phyloP scores from a whole-genome alignment of 2,329 filamentous ascomycete genomes.

The Pseudovirgaria hyperparasitica region DNA sequence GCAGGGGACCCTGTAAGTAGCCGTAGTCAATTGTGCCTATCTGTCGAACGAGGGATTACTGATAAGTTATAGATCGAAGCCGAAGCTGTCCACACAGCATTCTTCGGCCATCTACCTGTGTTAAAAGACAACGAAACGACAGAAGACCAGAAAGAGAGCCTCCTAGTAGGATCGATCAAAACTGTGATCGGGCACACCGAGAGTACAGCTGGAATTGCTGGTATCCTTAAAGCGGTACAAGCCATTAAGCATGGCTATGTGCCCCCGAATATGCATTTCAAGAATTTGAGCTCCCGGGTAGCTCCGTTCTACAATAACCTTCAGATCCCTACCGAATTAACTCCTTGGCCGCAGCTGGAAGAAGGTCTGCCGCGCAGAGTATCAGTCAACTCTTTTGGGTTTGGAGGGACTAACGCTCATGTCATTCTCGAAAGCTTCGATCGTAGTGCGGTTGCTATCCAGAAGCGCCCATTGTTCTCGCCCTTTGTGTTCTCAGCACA shows the following conservation, averaged over 20 bases:
- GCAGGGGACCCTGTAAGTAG: conserved; percentile 22
- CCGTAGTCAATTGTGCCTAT: too few species aligned
- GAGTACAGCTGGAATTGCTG: conserved; percentile 18
- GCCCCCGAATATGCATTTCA: conserved; percentile 17
- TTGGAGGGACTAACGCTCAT: conserved; percentile 7
- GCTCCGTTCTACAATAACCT: conserved; percentile 2
- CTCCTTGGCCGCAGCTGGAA: conserved; percentile 4
- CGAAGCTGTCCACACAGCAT: conserved; percentile 9
- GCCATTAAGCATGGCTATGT: conserved; percentile 20
- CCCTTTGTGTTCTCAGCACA: conserved; percentile 6
- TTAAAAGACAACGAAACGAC: not conserved
- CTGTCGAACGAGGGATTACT: not conserved
- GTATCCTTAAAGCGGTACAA: conserved; percentile 19
- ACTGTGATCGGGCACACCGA: conserved; percentile 27
- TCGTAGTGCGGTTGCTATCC: not conserved
- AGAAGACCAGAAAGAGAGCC: conserved; percentile 1
- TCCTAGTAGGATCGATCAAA: conserved; percentile 6
- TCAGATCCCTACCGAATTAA: not conserved
- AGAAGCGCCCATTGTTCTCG: not conserved
- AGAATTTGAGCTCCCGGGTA: conserved; percentile 15
- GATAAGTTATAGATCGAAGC: conserved; percentile 8
- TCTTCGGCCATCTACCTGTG: conserved; percentile 3
- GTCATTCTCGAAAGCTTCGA: conserved; percentile 5
- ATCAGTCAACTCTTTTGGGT: conserved; percentile 5
- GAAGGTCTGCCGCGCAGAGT: conserved; percentile 1